Evolutionary conservation across 176 grass and related monocot genomes (phyloP).

Genomic region (Raddia distichophylla): DNA sequence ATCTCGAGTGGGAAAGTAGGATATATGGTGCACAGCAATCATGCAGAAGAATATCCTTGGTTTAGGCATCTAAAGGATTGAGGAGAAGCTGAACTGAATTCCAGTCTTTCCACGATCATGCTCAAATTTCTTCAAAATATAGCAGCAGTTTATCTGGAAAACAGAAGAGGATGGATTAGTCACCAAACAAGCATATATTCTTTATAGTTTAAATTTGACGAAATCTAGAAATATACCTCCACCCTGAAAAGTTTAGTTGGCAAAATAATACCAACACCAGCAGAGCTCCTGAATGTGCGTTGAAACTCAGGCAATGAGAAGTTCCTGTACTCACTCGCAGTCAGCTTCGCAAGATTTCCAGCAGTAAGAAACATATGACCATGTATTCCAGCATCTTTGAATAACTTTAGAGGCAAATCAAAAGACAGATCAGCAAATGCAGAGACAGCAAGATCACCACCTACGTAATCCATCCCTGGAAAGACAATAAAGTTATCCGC

Average conservation of each 20-base stretch:
- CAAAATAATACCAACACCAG: slow-evolving; percentile 69
- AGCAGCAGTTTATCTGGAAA: slow-evolving; percentile 76
- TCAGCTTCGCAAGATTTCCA: slow-evolving; percentile 65
- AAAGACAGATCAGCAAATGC: slow-evolving; percentile 84
- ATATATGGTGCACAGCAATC: neutral
- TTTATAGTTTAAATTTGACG: neutral
- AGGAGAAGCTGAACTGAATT: slow-evolving; percentile 85
- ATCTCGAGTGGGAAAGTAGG: neutral
- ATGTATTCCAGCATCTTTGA: slow-evolving; percentile 70
- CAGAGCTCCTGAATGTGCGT: slow-evolving; percentile 65
- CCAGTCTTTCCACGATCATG: slow-evolving; percentile 74
- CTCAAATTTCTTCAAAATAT: slow-evolving; percentile 71
- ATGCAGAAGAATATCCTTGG: neutral
- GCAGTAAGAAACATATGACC: slow-evolving; percentile 71
- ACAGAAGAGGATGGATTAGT: slow-evolving; percentile 3
- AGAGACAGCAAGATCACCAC: slow-evolving; percentile 67
- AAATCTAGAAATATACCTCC: slow-evolving; percentile 54
- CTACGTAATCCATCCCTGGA: slow-evolving; percentile 51
- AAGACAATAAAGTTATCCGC: slow-evolving; percentile 31
- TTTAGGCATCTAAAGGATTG: slow-evolving; percentile 36
- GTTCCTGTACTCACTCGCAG: slow-evolving; percentile 55
- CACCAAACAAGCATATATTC: neutral
- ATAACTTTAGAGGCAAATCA: slow-evolving; percentile 69
- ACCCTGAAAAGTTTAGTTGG: slow-evolving; percentile 61
- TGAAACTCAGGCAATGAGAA: slow-evolving; percentile 52